These are phyloP conservation scores for Microdochium nivale DNA, from an alignment of 2,329 filamentous ascomycete genomes.

Conservation along the genomic window DNA sequence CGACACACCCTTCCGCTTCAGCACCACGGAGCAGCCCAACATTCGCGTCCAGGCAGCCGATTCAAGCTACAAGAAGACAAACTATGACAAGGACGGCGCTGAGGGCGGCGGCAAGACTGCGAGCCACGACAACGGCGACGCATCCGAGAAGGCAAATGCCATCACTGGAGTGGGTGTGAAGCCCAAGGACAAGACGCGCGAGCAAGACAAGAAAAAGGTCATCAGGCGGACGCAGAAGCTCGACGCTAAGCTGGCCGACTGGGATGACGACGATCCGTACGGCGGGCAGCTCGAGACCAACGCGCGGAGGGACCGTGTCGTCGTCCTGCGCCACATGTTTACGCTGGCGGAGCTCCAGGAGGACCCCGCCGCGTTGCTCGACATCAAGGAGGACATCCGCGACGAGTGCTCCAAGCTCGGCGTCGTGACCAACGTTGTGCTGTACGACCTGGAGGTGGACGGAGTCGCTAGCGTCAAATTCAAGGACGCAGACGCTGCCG, in stretches of 20 bases:
- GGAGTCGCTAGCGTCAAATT: conserved; percentile 85
- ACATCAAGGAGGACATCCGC: conserved; percentile 90
- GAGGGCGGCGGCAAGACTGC: conserved; percentile 5
- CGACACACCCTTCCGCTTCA: conserved; percentile 70
- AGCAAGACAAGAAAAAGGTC: conserved; percentile 76
- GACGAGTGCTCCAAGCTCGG: conserved; percentile 85
- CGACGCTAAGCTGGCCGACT: conserved; percentile 86
- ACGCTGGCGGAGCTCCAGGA: conserved; percentile 77
- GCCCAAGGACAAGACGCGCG: conserved; percentile 37
- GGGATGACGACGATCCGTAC: conserved; percentile 80
- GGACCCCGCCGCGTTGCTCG: conserved; percentile 71
- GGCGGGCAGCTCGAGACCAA: conserved; percentile 36
- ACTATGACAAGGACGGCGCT: conserved; percentile 43
- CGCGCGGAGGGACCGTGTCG: conserved; percentile 64
- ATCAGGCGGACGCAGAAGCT: conserved; percentile 88
- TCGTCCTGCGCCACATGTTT: conserved; percentile 91
- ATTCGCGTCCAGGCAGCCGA: conserved; percentile 84
- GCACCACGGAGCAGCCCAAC: conserved; percentile 36
- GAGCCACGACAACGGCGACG: conserved; percentile 3
- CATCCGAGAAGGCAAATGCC: conserved; percentile 15
- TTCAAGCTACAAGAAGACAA: conserved; percentile 81
- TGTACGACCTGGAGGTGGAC: conserved; percentile 79
- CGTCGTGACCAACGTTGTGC: conserved; percentile 78
- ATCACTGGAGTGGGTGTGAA: conserved; percentile 33
- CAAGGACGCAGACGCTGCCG: conserved; percentile 59